Base-by-base conservation (phyloP, 169 alveolate species). In the Cryptosporidium sp. region DNA sequence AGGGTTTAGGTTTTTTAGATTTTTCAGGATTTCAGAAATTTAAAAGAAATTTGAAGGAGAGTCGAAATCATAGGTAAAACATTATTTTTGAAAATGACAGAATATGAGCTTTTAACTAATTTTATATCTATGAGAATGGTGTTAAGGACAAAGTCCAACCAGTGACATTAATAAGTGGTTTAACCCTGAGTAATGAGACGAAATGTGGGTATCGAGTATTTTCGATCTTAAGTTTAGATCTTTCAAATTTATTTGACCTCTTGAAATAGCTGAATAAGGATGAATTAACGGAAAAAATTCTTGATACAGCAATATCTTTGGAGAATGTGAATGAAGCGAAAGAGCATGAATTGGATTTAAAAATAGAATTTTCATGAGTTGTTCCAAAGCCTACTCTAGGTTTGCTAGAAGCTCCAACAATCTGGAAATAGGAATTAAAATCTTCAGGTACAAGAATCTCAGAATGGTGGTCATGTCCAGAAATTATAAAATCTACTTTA, bases 401-500 rank as follows among this genome's bases (percentile, higher is more conserved):
- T 18, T 50, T 62, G 29, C 89, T 62, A 7, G 80, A 39, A 41
- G 80, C 89, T 8, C 89, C 89, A 10, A 39, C 62, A 43, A 80
- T 39, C 29, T 65, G 68, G 35, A 62, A 80, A 62, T 80, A 31
- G 10, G 89, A 58, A 18, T 59, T 80, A 23, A 62, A 31, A 65
- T 80, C 75, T 39, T 61, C 75, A 41, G 62, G 74, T 6, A 29
- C 29, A 33, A 80, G 55, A 62, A 61, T 37, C 33, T 80, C 89
- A 39, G 51, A n/a, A 43, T 80, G 89, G 39, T 80, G 89, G 39
- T 80, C 89, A 61, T 80, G 89, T 0, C 80, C 89, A 43, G 89
- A 80, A 33, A 80, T 62, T 1, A 80, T 31, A 35, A 41, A 80
- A 33, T 80, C 89, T 3, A 80, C 89, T 26, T 43, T 80, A 65